phyloP scores from a whole-genome alignment of 805 yeast species.

The Candida sithepensis region DNA sequence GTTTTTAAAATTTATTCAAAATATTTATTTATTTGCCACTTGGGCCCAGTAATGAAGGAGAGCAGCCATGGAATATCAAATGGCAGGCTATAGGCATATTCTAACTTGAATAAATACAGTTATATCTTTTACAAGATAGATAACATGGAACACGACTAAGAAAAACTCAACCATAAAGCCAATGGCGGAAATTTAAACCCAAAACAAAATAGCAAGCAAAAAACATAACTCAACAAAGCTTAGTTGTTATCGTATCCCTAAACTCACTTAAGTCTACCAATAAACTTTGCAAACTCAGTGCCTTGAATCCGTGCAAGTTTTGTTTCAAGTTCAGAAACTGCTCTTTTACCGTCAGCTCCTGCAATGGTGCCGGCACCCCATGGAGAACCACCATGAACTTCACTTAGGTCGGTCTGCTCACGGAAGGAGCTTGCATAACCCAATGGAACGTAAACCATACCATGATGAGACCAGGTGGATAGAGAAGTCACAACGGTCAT shows the following conservation, averaged over 20 bases:
- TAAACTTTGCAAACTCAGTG: conserved; percentile 49
- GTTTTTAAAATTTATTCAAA: too few relatives aligned
- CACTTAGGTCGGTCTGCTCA: conserved; percentile 52
- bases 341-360: conserved; percentile 71
- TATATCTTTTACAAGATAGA: too few relatives aligned
- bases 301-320: conserved; percentile 69
- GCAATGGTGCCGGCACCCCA: conserved; percentile 88
- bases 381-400: conserved; percentile 77
- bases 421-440: conserved; percentile 64
- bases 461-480: conserved; percentile 68
- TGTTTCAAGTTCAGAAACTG: conserved; percentile 59
- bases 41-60: too few relatives aligned
- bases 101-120: too few relatives aligned
- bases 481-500: conserved; percentile 57
- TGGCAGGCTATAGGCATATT: too few relatives aligned
- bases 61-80: too few relatives aligned
- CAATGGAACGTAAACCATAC: conserved; percentile 71
- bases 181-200: too few relatives aligned
- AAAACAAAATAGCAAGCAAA: too few relatives aligned
- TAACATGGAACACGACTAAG: too few relatives aligned
- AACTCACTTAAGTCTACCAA: conserved; percentile 27
- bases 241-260: background rate
- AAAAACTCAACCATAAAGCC: too few relatives aligned
- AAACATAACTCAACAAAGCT: background rate
- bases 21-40: too few relatives aligned